Evolutionary conservation across 1,284 basidiomycete genomes (phyloP), one percentile per base, ranked within the genome.

Genomic region (Exobasidium cylindrosporum): DNA sequence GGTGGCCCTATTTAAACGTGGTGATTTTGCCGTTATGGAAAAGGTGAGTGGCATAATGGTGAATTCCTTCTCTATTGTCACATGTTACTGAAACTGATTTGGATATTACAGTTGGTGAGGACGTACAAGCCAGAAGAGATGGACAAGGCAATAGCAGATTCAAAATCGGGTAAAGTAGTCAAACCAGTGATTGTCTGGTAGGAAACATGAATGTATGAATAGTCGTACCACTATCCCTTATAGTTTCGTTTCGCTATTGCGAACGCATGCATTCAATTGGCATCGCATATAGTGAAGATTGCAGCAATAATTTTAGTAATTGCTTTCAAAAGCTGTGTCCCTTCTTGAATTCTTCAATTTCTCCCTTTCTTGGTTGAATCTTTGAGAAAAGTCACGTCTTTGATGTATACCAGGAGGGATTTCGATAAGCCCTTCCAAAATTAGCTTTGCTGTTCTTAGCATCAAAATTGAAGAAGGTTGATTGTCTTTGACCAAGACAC

Each of bases 391-490:
- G n/a, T n/a, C n/a, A n/a, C n/a, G n/a, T n/a, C n/a, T n/a, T n/a
- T n/a, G n/a, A n/a, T n/a, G n/a, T n/a, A n/a, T n/a, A n/a, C n/a
- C n/a, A n/a, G 35, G 17, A 7, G 60, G 60, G 3, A 62, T 31
- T 29, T 49, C 43, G 21, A 62, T 43, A 30, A 45, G 30, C 23
- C 75, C 75, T 13, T 73, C 43, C 35, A 77, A 68, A 53, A 77
- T 74, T n/a, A 69, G 54, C 28, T 72, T 60, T 1, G 75, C 75
- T 4, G 75, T 77, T 10, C 75, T 60, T 6, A 62, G 61, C 46
- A 73, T 74, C 21, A 76, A 65, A 24, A 76, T 73, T 0, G 67
- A 64, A 4, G 61, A 63, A 1, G 72, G 71, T 0, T 61, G 4
- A 5, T 47, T 49, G 11, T n/a, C 21, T 1, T 0, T 30, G 7